A percentile compares a stretch with the other conserved stretches of the same genome.
phyloP scores from a whole-genome alignment of 345 rosid species.

The Nephelium lappaceum region DNA sequence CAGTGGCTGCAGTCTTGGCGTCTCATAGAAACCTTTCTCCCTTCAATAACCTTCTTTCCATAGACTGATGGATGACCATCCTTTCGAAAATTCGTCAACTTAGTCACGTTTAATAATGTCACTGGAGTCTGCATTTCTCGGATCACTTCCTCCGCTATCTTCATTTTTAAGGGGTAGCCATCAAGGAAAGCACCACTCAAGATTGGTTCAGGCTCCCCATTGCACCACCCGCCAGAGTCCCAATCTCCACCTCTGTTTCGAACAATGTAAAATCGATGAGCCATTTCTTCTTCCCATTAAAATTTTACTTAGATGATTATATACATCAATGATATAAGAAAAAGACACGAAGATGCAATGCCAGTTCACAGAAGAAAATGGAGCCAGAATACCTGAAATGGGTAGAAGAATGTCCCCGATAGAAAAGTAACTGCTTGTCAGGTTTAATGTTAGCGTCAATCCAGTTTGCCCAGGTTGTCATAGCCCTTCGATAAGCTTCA shows the following conservation, averaged over 20 bases:
- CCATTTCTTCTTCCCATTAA: not conserved
- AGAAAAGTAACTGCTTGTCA: constrained; percentile 66
- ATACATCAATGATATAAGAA: not conserved
- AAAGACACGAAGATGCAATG: not conserved
- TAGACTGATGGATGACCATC: constrained; percentile 90
- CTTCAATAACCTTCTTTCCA: constrained; percentile 52
- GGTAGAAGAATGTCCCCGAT: constrained; percentile 94
- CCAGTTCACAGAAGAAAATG: not conserved
- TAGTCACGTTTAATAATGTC: constrained; percentile 72
- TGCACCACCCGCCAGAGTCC: constrained; percentile 94
- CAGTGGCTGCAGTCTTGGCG: constrained; percentile 97
- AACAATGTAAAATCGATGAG: not conserved
- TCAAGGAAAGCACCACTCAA: constrained; percentile 59
- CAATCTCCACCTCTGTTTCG: constrained; percentile 87
- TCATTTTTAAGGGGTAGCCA: constrained; percentile 82
- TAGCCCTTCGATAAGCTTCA: constrained; percentile 83
- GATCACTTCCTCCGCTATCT: constrained; percentile 80
- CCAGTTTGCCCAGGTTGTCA: constrained; percentile 93
- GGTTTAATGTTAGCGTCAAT: constrained; percentile 59
- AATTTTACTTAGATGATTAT: too few relatives aligned
- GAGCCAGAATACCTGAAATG: constrained; percentile 68
- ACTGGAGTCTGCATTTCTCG: constrained; percentile 58
- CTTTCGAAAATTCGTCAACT: constrained; percentile 85
- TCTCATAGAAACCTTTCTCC: constrained; percentile 43
- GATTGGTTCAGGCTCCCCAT: constrained; percentile 74